A percentile compares a stretch with the other conserved stretches of the same genome.
Evolutionary conservation across 2,329 filamentous ascomycete species (phyloP).

Genomic region (Aureobasidium subglaciale): DNA sequence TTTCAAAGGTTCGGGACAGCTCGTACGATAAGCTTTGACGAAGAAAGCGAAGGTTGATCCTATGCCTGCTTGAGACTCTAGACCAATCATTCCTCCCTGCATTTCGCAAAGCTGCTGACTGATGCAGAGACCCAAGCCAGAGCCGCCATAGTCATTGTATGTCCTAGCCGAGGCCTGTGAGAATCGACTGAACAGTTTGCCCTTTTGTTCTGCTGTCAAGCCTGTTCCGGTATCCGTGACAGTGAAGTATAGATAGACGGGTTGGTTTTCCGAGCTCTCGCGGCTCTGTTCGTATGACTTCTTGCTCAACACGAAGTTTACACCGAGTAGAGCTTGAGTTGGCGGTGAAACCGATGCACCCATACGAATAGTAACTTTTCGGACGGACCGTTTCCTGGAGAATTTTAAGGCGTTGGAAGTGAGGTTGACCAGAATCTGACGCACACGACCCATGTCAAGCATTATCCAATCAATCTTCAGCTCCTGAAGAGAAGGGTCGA

Average conservation of each 20-base stretch:
- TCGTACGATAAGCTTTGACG: constrained; percentile 40
- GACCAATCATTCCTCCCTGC: constrained; percentile 60
- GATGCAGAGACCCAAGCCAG: constrained; percentile 61
- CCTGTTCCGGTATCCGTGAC: constrained; percentile 32
- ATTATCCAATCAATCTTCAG: constrained; percentile 31
- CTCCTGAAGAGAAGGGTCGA: constrained; percentile 30
- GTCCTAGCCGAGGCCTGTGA: constrained; percentile 60
- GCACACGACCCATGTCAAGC: constrained; percentile 36
- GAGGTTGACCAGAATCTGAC: constrained; percentile 37
- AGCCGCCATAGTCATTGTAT: constrained; percentile 61
- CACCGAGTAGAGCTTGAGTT: constrained; percentile 14
- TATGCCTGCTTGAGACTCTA: constrained; percentile 45
- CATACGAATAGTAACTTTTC: constrained; percentile 33
- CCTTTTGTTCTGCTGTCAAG: constrained; percentile 27
- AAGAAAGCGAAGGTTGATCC: constrained; percentile 62
- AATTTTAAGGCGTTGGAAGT: constrained; percentile 43
- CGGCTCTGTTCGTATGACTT: not conserved
- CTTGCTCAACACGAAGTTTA: not conserved
- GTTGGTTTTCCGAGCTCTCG: not conserved
- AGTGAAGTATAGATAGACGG: constrained; percentile 17
- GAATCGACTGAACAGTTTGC: constrained; percentile 57
- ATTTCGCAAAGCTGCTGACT: constrained; percentile 59
- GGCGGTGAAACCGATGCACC: constrained; percentile 30
- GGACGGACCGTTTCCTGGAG: constrained; percentile 30
- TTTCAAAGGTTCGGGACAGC: not conserved